Conservation (phyloP, 768 basidiomycete genomes). For the Leccinum pellstonianum region DNA sequence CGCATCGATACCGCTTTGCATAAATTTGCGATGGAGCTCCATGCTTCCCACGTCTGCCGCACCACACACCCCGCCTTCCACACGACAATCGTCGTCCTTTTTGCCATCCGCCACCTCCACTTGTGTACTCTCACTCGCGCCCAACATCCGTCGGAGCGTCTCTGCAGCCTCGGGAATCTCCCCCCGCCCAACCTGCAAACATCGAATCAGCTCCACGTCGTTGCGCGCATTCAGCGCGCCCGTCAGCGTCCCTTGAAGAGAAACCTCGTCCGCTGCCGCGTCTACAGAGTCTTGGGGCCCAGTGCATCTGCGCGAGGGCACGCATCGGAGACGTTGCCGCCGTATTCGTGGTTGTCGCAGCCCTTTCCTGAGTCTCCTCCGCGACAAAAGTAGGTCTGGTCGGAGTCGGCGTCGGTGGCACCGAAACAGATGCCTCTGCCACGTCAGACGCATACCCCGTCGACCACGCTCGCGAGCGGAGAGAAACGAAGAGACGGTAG, state of each 20-base stretch:
- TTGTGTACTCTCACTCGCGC: background rate
- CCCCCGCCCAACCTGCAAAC: conserved; percentile 21
- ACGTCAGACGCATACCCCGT: too few relatives aligned
- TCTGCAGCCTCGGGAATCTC: conserved; percentile 27
- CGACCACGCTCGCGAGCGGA: too few relatives aligned
- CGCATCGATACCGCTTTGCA: too few relatives aligned
- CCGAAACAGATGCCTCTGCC: too few relatives aligned
- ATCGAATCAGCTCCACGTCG: conserved; percentile 23
- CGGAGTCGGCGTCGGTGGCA: too few relatives aligned
- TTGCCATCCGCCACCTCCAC: background rate
- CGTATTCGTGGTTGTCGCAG: too few relatives aligned
- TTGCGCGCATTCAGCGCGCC: conserved; percentile 14
- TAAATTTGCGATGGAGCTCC: too few relatives aligned
- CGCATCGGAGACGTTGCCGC: too few relatives aligned
- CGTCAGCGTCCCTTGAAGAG: conserved; percentile 21
- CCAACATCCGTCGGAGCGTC: conserved; percentile 23
- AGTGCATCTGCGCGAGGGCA: conserved; percentile 6
- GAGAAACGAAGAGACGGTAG: conserved; percentile 23
- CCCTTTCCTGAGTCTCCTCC: too few relatives aligned
- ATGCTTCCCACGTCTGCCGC: background rate
- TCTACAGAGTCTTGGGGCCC: conserved; percentile 23
- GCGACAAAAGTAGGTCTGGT: too few relatives aligned
- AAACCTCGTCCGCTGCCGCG: conserved; percentile 21
- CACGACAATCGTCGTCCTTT: background rate
- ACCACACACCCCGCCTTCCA: background rate